These are phyloP conservation scores for Pyrenochaeta sp. DNA, from an alignment of 2,329 filamentous ascomycete genomes.

Conservation along the genomic window DNA sequence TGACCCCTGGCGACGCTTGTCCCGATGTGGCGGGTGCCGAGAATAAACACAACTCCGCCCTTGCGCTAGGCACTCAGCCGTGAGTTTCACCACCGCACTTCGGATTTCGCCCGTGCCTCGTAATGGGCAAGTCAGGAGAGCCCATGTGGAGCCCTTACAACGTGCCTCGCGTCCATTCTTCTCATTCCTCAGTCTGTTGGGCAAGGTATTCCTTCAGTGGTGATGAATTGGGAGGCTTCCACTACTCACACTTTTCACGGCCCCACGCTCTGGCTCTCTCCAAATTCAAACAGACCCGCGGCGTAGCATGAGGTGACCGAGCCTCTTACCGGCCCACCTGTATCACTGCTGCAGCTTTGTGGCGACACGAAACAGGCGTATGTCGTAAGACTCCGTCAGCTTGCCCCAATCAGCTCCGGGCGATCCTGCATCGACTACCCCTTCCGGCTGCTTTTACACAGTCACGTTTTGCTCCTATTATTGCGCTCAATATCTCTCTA, in stretches of 20 bases:
- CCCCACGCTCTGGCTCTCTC: neutral
- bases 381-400: constrained; percentile 43
- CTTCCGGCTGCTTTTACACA: constrained; percentile 16
- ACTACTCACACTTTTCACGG: neutral
- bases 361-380: constrained; percentile 40
- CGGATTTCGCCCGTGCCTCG: constrained; percentile 25
- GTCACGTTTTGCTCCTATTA: constrained; percentile 28
- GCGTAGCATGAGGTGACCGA: constrained; percentile 20
- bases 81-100: constrained; percentile 36
- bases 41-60: constrained; percentile 14
- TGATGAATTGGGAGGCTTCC: neutral
- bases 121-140: constrained; percentile 26
- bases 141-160: constrained; percentile 18
- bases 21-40: constrained; percentile 11
- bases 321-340: constrained; percentile 29
- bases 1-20: constrained; percentile 24
- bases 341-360: constrained; percentile 35
- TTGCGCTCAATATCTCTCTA: constrained; percentile 30
- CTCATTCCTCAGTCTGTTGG: neutral
- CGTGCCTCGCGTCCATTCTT: constrained; percentile 22
- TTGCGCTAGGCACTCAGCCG: constrained; percentile 32
- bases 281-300: constrained; percentile 22
- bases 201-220: neutral
- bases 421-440: constrained; percentile 19
- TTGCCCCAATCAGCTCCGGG: constrained; percentile 29